A percentile compares a stretch with the other conserved stretches of the same genome.
Evolutionary conservation across 2,329 filamentous ascomycete genomes (phyloP).

Genomic region (Teratosphaeria gauchensis): DNA sequence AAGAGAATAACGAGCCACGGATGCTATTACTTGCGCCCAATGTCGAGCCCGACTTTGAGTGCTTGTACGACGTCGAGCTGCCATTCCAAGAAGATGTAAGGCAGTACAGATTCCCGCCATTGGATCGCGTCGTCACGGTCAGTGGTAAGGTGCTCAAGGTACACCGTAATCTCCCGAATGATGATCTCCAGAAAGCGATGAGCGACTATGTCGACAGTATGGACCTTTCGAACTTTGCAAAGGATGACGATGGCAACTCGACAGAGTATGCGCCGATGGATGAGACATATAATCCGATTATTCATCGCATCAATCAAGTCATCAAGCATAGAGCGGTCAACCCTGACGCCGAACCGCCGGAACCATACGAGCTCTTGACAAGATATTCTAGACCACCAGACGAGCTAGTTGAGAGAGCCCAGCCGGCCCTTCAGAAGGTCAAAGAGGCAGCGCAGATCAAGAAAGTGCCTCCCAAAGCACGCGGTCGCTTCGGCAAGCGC

Average conservation of each 20-base stretch:
- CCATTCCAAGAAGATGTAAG: slow-evolving; percentile 91
- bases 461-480: slow-evolving; percentile 44
- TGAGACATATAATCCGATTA: slow-evolving; percentile 70
- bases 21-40: slow-evolving; percentile 71
- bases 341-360: slow-evolving; percentile 53
- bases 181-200: slow-evolving; percentile 71
- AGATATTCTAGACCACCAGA: slow-evolving; percentile 65
- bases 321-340: slow-evolving; percentile 74
- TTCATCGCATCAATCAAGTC: slow-evolving; percentile 84
- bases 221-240: slow-evolving; percentile 65
- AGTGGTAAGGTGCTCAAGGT: slow-evolving; percentile 70
- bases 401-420: slow-evolving; percentile 51
- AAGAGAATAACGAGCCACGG: slow-evolving; percentile 69
- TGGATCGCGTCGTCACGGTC: slow-evolving; percentile 81
- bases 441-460: slow-evolving; percentile 69
- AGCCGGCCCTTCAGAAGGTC: slow-evolving; percentile 52
- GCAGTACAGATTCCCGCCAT: slow-evolving; percentile 79
- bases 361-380: slow-evolving; percentile 54
- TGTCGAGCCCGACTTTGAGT: slow-evolving; percentile 71
- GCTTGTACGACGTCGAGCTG: slow-evolving; percentile 77
- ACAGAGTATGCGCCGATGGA: slow-evolving; percentile 68
- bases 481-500: slow-evolving; percentile 47
- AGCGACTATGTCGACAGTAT: slow-evolving; percentile 85
- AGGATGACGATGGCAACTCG: slow-evolving; percentile 60
- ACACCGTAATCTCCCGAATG: slow-evolving; percentile 71